Evolutionary conservation across 2,329 filamentous ascomycete species (phyloP), one percentile per base, ranked within the genome.

Genomic region (Fusarium sp.): DNA sequence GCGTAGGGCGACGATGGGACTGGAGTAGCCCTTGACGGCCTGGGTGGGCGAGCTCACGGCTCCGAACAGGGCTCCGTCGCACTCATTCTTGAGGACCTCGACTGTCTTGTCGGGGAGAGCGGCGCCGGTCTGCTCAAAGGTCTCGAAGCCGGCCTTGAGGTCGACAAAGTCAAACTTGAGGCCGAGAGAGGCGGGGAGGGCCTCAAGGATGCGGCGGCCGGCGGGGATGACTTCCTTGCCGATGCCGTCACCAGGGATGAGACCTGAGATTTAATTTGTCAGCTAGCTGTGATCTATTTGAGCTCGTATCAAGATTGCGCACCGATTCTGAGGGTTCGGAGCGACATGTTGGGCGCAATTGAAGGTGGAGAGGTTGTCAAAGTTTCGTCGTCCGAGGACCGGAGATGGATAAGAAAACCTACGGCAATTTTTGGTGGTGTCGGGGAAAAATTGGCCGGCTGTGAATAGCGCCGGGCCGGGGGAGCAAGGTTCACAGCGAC

Each of bases 181-280:
- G 79, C 93, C 93, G 56, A 98, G 87, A n/a, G 94, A 96, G n/a
- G 92, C 84, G 36, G 96, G 95, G 2, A 99, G 92, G 59, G 96
- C 93, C 87, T 99, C 96, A 80, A 99, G 93, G 77, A 98, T 88
- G 74, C 93, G 92, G 79, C 94, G 94, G 60, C 96, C 96, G 63
- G 96, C 93, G 75, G 96, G 96, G 84, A 99, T 98, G 83, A 99
- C 96, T 86, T 99, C 96, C 82, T 94, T 94, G 85, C 96, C 96
- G 85, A 99, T 99, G 84, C 96, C 96, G 86, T 99, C 96, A 81
- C 96, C 96, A 79, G 96, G 94, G 82, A 99, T 98, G 79, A 98
- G 93, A 83, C 95, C 95, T 97, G 75, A 33, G 24, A 33, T n/a
- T 46, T 38, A 29, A 53, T 61, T 36, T 62, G 67, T 35, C 57